Evolutionary conservation across 805 yeast species (phyloP).

Genomic region (Maudiozyma pseudohumilis): DNA sequence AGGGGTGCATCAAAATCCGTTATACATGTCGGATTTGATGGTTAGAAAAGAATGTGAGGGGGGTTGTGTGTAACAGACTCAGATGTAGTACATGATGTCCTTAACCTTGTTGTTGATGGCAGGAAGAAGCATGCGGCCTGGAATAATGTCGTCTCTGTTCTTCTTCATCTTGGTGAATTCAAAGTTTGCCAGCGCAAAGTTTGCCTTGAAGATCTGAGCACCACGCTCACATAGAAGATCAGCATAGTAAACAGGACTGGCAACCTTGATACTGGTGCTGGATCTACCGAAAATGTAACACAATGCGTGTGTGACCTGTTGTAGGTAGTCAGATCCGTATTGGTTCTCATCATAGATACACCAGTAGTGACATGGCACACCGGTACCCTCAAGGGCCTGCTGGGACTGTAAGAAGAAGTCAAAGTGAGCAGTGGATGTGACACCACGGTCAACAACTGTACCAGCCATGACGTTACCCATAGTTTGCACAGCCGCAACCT

Average conservation of each 20-base stretch:
- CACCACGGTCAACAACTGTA: conserved; percentile 19
- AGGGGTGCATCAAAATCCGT: too few species aligned
- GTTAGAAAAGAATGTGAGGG: too few species aligned
- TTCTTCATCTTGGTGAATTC: conserved; percentile 9
- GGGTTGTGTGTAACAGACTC: background rate
- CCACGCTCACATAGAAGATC: conserved; percentile 17
- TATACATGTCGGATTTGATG: too few species aligned
- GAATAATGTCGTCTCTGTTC: conserved; percentile 8
- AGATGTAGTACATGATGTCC: conserved; percentile 16
- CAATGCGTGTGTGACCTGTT: conserved; percentile 13
- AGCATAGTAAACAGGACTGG: conserved; percentile 16
- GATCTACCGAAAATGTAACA: conserved; percentile 19
- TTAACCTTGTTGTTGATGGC: conserved; percentile 11
- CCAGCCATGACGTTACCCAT: conserved; percentile 21
- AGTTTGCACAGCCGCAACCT: conserved; percentile 16
- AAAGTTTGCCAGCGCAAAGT: conserved; percentile 9
- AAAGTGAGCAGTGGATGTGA: conserved; percentile 18
- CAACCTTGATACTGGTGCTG: conserved; percentile 14
- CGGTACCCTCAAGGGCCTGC: conserved; percentile 18
- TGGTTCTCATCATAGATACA: conserved; percentile 17
- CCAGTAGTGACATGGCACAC: conserved; percentile 21
- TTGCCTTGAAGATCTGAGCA: conserved; percentile 15
- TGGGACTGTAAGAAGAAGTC: conserved; percentile 20
- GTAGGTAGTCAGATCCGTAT: conserved; percentile 13
- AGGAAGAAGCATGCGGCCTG: conserved; percentile 10